Base-by-base conservation (phyloP, 2,329 filamentous ascomycete genomes). In the Penicillium hesseltinei region DNA sequence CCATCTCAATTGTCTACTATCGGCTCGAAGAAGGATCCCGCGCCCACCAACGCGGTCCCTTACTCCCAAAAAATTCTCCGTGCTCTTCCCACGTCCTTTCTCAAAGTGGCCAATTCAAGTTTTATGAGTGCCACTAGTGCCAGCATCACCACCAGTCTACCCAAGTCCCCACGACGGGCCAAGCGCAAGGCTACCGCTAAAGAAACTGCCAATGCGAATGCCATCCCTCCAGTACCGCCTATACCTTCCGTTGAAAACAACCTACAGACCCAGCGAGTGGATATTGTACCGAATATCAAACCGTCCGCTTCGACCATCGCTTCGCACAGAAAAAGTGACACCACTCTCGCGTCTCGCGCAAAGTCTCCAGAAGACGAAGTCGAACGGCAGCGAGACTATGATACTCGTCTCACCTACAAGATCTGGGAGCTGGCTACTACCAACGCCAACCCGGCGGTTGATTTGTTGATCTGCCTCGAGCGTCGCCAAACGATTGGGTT, bases 361-460 rank as follows among this genome's bases (percentile, higher is more conserved):
- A 67, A 65, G 49, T 62, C 61, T 43, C 55, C 62, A 7, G 62
- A 65, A 53, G 63, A 72, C 44, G 70, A 75, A 38, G 68, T 68
- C 29, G 73, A 77, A 58, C 69, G 75, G 21, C 75, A 76, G 51
- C 66, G 61, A 5, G 75, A 77, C 8, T 97, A 96, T 73, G 92
- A 97, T 69, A 85, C 83, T 54, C 87, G 92, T 3, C 83, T 99
- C 15, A 97, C 94, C 0, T 90, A 96, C 66, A 88, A 90, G 11
- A 97, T 97, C 64, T 99, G 94, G 94, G 89, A 93, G 58, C 82
- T 95, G 19, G 92, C 94, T 1, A 97, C 93, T 0, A 88, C 88
- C 1, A 89, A 92, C 49, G 92, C 92, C 2, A 97, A 99, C 71
- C 94, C 94, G 0, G 93, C 94, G 0, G 91, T 96, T 0, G 94